These are phyloP conservation scores for Hyaloscypha hepaticicola DNA, from an alignment of 495 filamentous ascomycete genomes.

Conservation along the genomic window DNA sequence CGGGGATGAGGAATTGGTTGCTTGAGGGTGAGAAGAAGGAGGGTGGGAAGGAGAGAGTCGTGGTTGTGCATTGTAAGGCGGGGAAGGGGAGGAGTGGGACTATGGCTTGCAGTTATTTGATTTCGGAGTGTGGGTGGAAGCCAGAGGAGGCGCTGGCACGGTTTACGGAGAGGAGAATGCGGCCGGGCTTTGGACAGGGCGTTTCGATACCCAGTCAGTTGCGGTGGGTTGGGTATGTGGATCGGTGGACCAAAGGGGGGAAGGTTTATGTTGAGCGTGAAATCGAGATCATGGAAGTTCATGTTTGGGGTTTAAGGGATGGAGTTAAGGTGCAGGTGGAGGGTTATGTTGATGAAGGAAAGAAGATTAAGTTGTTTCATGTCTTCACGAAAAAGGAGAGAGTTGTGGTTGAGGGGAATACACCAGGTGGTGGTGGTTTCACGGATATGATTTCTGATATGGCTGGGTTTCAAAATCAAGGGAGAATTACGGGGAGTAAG, in stretches of 20 bases:
- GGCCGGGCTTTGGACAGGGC: constrained; percentile 80
- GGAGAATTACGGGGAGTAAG: not conserved
- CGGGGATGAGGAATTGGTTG: constrained; percentile 86
- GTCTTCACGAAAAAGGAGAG: constrained; percentile 73
- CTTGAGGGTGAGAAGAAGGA: constrained; percentile 45
- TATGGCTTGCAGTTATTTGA: constrained; percentile 80
- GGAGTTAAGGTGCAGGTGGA: constrained; percentile 87
- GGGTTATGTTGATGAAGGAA: constrained; percentile 83
- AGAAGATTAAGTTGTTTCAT: constrained; percentile 80
- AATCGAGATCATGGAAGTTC: constrained; percentile 84
- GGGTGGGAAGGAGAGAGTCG: constrained; percentile 52
- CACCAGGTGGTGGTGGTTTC: constrained; percentile 45
- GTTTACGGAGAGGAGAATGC: constrained; percentile 88
- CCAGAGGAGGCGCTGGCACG: constrained; percentile 71
- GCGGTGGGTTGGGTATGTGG: constrained; percentile 86
- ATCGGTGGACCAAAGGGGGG: constrained; percentile 69
- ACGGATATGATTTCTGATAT: constrained; percentile 53
- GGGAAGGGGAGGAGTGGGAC: constrained; percentile 96
- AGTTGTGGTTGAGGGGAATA: constrained; percentile 62
- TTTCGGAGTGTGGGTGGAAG: constrained; percentile 86
- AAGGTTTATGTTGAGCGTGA: constrained; percentile 82
- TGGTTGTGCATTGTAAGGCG: constrained; percentile 95
- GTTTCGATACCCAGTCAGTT: constrained; percentile 93
- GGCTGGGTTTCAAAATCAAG: constrained; percentile 41
- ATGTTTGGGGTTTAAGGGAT: constrained; percentile 84